Percentiles rank a stretch among this genome's conserved stretches.
phyloP scores from a whole-genome alignment of 2,329 filamentous ascomycete species.

The Truncatella angustata region DNA sequence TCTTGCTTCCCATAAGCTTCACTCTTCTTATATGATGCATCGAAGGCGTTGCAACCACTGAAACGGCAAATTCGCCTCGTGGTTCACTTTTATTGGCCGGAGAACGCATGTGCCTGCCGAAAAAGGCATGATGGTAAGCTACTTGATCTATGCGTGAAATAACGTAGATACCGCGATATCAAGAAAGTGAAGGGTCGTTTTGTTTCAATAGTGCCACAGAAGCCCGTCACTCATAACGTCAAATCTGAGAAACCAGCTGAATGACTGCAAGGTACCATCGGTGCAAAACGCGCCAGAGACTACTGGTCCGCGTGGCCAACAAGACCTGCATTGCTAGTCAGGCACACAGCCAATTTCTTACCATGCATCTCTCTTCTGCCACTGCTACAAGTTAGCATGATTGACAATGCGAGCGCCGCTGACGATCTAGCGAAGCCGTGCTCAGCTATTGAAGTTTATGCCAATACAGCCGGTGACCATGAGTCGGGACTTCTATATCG shows the following conservation, averaged over 20 bases:
- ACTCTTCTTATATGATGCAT: no score
- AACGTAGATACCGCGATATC: background rate
- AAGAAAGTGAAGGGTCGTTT: background rate
- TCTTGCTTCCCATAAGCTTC: background rate
- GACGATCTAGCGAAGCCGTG: no score
- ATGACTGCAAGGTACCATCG: background rate
- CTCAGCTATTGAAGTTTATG: no score
- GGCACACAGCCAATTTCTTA: no score
- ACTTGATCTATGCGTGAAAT: background rate
- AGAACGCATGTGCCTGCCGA: background rate
- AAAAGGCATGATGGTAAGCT: background rate
- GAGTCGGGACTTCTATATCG: no score
- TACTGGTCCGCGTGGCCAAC: background rate
- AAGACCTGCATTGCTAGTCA: background rate
- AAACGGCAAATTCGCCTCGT: background rate
- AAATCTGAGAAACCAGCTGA: background rate
- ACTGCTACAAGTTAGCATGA: no score
- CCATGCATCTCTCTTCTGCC: no score
- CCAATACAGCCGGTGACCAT: no score
- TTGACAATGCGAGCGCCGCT: no score
- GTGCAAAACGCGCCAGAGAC: background rate
- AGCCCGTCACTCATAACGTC: background rate
- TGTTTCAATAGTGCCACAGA: background rate
- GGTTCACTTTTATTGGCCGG: background rate
- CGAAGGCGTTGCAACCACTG: background rate